Evolutionary conservation across 108 stramenopile genomes (phyloP), one percentile per base, ranked within the genome.

Genomic region (Asterionellopsis glacialis): DNA sequence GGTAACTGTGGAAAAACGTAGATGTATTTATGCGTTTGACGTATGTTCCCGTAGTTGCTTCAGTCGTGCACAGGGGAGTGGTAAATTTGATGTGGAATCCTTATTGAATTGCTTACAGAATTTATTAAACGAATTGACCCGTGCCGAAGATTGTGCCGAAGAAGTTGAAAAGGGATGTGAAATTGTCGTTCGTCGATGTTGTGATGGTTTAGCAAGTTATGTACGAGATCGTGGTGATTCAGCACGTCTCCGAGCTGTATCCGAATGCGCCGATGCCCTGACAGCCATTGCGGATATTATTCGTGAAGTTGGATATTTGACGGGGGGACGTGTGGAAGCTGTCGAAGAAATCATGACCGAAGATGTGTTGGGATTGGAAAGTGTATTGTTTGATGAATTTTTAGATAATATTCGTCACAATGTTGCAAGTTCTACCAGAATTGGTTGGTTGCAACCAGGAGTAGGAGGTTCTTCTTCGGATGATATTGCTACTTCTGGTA

Each of bases 21-120:
- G 86, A 25, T 93, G 91, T 63, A 93, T 93, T 24, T 90, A 86
- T 61, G 84, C 91, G 5, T 93, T 93, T 69, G 91, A 93, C 70
- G 75, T 85, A 42, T 93, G 91, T 57, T 77, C 84, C 22, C 71
- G 88, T 25, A 82, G 81, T 43, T 85, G 84, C 44, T 73, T 82
- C 15, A 80, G 70, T 28, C 61, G 83, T 28, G 91, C 91, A n/a
- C 82, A 84, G 19, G 88, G 91, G 15, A 86, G 81, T 50, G 91
- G 91, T 38, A 75, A 73, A 19, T 93, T 93, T 61, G 91, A 93
- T 70, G 87, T 84, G 14, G 88, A 88, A 28, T 68, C 88, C 16
- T 65, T 93, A 15, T 44, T 90, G 33, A 52, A 66, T 4, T 86
- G 84, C 53, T 73, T 93, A 21, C 80, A 75, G 44, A 90, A 79